Base-by-base conservation (phyloP, 2,329 filamentous ascomycete genomes). In the Trichoderma polysporum region DNA sequence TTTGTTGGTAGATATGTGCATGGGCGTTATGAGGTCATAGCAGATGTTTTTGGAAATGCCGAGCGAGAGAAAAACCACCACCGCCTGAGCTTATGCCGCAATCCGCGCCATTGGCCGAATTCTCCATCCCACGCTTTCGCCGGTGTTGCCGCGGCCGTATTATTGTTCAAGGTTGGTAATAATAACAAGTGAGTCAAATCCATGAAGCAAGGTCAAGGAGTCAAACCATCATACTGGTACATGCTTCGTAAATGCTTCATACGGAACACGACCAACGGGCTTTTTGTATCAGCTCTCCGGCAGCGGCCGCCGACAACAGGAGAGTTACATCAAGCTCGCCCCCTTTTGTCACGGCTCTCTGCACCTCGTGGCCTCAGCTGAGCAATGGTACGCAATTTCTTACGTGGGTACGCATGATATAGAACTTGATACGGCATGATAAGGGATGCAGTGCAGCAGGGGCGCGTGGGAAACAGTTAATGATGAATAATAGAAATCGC, bases 401-500 rank as follows among this genome's bases (percentile, higher is more conserved):
- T 39, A 19, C 60, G 52, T 50, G 54, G 54, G 54, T 62, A 57
- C 52, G 35, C 15, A 39, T 53, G 56, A 54, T 56, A 54, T 56
- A 54, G 25, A 19, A 47, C 49, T 45, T 56, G 60, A 63, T 54
- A 56, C 33, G 60, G n/a, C 17, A 39, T 49, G 65, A 67, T 62
- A 67, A 67, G 65, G 49, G n/a, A 27, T 33, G 33, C 50, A 27
- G 31, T 19, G 29, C 50, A 19, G 39, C 17, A 19, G 56, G 56
- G 50, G 58, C 31, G 57, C 49, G 66, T 57, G 58, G n/a, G n/a
- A 25, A 39, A 31, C 35, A 22, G 31, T 22, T 50, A 61, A 10
- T 45, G 33, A 39, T 65, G 66, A 68, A 68, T 65, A 64, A 65
- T 68, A 25, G 39, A 68, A 68, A 68, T 68, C 60, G 56, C 66